Evolutionary conservation across 257 asterid genomes (phyloP), one percentile per base, ranked within the genome.

Genomic region (Gentiana straminea): DNA sequence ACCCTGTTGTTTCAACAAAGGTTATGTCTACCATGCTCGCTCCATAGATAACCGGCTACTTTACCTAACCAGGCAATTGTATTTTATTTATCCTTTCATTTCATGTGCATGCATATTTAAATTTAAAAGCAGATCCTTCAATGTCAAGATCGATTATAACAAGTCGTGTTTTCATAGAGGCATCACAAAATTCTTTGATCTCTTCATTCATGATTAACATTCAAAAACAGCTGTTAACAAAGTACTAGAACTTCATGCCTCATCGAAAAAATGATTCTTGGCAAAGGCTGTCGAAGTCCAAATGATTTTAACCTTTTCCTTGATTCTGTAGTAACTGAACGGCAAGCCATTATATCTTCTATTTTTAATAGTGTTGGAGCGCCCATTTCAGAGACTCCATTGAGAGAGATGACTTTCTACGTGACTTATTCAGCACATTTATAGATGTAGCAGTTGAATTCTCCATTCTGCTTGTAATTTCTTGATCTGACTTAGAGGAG

Each of bases 271-370:
- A 52, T 90, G 54, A 75, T 71, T 53, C 11, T 73, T 6, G 90
- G 83, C 35, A 85, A 77, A 41, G 95, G 95, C 54, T 72, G 75
- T 2, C 87, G 84, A 13, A 86, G 79, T 41, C 73, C 65, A 10
- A 94, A 83, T 41, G 74, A 81, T 67, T 59, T 73, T 32, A 65
- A 32, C 47, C 49, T 61, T 52, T 62, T 54, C 13, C 57, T 47
- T 13, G 77, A 68, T 13, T 55, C 35, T 33, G 65, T 48, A 47
- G 68, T 47, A 57, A 13, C 60, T 44, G 33, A 50, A 46, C 45
- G 33, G 9, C 33, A n/a, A 34, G 45, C 63, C 35, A 41, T 37
- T 1, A 34, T n/a, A 58, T 41, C 53, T 7, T 8, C n/a, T 9
- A 9, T 33, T 36, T 57, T 32, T 12, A 32, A 35, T 39, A 52